Evolutionary conservation across 306 rosid genomes (phyloP).

Genomic region (Quercus mongolica): DNA sequence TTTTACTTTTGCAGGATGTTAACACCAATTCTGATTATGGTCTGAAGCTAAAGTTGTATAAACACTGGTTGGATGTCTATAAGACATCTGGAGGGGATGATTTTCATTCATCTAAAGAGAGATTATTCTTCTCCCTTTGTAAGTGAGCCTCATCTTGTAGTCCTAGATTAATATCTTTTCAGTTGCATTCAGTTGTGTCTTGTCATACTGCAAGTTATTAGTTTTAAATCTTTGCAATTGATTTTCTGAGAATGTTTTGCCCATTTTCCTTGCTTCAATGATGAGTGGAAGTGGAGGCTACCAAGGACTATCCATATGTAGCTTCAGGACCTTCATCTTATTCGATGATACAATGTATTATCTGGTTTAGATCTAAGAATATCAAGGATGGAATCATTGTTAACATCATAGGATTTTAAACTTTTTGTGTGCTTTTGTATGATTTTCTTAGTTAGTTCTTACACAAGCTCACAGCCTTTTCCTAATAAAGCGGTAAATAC

Average conservation of each 20-base stretch:
- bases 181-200: conserved; percentile 4
- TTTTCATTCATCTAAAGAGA: conserved; percentile 57
- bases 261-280: conserved; percentile 6
- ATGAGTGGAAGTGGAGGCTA: neutral
- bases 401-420: too few species aligned
- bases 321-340: too few species aligned
- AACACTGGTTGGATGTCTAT: conserved; percentile 79
- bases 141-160: conserved; percentile 35
- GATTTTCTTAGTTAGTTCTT: too few species aligned
- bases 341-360: too few species aligned
- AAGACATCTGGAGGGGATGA: conserved; percentile 64
- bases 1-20: conserved; percentile 43
- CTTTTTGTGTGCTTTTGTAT: too few species aligned
- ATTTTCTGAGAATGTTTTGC: neutral
- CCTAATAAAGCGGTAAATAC: too few species aligned
- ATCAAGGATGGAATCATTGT: too few species aligned
- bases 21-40: conserved; percentile 32
- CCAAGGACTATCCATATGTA: neutral
- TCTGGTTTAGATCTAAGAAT: too few species aligned
- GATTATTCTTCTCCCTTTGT: conserved; percentile 73
- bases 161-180: conserved; percentile 8
- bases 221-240: neutral
- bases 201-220: neutral
- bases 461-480: too few species aligned
- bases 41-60: conserved; percentile 54